Evolutionary conservation across 148 eudicot genomes (phyloP).

Genomic region (Oxyria digyna): DNA sequence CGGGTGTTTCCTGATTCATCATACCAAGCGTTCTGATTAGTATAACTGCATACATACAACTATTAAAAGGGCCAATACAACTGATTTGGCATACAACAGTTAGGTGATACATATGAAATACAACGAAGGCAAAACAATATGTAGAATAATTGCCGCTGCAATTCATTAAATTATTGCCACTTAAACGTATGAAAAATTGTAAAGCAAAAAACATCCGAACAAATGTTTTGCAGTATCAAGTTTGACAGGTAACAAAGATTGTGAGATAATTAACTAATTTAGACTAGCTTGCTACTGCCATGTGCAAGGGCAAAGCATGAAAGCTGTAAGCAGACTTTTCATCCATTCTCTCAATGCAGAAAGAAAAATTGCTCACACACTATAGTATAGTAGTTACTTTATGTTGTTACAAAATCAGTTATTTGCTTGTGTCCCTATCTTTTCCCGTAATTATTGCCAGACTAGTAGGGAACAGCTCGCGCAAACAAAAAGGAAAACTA

Average conservation of each 20-base stretch:
- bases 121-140: neutral
- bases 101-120: neutral
- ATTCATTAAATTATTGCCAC: neutral
- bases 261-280: neutral
- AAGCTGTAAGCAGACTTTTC: neutral
- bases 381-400: neutral
- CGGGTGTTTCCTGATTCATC: slow-evolving; percentile 63
- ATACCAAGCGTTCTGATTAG: slow-evolving; percentile 3
- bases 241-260: neutral
- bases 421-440: neutral
- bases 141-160: neutral
- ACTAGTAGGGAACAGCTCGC: neutral
- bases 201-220: neutral
- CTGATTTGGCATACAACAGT: neutral
- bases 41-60: neutral
- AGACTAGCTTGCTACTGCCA: neutral
- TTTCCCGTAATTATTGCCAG: neutral
- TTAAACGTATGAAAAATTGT: neutral
- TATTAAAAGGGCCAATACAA: neutral
- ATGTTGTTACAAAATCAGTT: neutral
- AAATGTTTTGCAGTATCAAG: neutral
- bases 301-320: neutral
- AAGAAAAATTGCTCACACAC: neutral
- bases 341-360: neutral
- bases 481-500: neutral